Conservation (phyloP, 2,329 filamentous ascomycete genomes). For the Penicillium capsulatum region DNA sequence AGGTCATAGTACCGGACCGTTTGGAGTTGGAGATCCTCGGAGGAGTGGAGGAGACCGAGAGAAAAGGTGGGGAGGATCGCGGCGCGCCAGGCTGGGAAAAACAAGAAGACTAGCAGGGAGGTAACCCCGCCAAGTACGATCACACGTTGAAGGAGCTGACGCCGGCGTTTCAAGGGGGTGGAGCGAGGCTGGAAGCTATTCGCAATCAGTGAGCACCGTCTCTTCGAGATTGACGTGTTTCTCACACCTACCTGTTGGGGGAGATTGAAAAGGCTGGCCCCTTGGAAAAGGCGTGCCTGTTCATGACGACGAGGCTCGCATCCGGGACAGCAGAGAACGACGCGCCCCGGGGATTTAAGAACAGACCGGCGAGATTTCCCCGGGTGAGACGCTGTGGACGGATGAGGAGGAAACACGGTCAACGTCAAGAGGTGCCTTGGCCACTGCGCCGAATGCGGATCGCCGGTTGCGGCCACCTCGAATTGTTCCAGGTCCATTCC, state of each 20-base stretch:
- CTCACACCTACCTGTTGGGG: constrained; percentile 71
- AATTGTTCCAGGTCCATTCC: too few relatives aligned
- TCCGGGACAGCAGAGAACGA: too few relatives aligned
- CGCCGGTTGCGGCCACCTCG: constrained; percentile 19
- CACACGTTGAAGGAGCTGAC: constrained; percentile 67
- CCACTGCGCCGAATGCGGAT: constrained; percentile 21
- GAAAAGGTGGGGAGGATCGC: constrained; percentile 59
- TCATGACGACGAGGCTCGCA: constrained; percentile 60
- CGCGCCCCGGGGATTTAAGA: constrained; percentile 7
- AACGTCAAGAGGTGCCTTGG: not conserved
- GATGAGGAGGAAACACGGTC: constrained; percentile 2
- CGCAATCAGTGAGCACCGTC: constrained; percentile 1
- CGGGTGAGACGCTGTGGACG: not conserved
- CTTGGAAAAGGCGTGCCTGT: constrained; percentile 82
- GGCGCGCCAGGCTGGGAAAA: constrained; percentile 71
- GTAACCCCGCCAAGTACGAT: constrained; percentile 54
- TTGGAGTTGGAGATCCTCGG: constrained; percentile 74
- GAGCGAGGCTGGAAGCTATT: constrained; percentile 78
- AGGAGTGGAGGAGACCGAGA: constrained; percentile 64
- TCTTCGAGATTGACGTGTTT: constrained; percentile 2
- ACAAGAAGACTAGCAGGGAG: constrained; percentile 60
- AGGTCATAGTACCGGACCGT: constrained; percentile 97
- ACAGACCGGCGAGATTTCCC: constrained; percentile 6
- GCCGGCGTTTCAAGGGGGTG: constrained; percentile 67
- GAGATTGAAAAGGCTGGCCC: constrained; percentile 82